Base-by-base conservation (phyloP, 345 rosid genomes). In the Rhizophora mangle region DNA sequence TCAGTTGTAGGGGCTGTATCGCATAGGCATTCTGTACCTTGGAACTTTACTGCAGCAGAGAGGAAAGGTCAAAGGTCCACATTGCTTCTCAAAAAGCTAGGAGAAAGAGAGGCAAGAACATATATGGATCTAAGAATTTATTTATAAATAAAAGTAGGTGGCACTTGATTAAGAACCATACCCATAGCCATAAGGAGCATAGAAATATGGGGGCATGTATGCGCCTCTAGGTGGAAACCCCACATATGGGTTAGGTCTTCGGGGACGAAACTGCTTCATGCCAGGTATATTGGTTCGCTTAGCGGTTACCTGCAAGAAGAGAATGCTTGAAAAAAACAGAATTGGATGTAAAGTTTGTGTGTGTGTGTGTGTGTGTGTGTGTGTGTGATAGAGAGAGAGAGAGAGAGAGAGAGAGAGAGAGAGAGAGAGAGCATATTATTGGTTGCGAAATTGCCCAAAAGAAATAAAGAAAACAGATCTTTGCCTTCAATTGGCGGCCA, bases 261-360 rank as follows among this genome's bases (percentile, higher is more conserved):
- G 85, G 36, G 87, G 85, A 5, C 82, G 92, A 56, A 76, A 79
- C 68, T 83, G 96, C 83, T 87, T 89, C 96, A 89, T 85, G 57
- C 96, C 96, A 59, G 96, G 96, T 29, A 87, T 30, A 68, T 85
- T 89, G 67, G 90, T 85, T 68, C 90, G 74, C 82, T 89, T 89
- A 1, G 81, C 84, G 18, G 88, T 85, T 34, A 89, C 85, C 96
- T 87, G 69, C 21, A 69, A 56, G 21, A 32, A 53, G 39, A 53
- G 30, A 31, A 59, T 6, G 20, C 6, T 31, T 60, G 39, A 30
- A 29, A 26, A 27, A 15, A 19, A 60, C 19, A 9, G 3, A 26
- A 51, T 51, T 2, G 68, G 34, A n/a, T 54, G 27, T 32, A 16
- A 22, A 56, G 10, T 37, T 6, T 36, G 43, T 39, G 47, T 39